These are phyloP conservation scores for Hippophae tibetana DNA, from an alignment of 306 rosid species.

Conservation along the genomic window DNA sequence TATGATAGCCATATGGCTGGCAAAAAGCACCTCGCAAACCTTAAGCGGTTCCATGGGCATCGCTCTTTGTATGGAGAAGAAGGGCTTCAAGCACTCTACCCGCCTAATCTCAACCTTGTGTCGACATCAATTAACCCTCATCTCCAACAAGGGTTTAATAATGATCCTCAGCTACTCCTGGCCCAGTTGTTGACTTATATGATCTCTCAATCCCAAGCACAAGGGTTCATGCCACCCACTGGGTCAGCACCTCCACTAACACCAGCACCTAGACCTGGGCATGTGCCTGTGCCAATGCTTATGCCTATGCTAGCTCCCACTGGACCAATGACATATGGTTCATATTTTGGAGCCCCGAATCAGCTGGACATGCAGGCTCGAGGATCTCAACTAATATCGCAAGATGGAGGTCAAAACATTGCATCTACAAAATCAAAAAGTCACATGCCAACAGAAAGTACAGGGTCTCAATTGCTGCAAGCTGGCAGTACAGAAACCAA, in stretches of 20 bases:
- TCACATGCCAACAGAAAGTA: constrained; percentile 2
- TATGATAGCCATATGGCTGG: constrained; percentile 65
- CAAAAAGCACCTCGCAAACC: constrained; percentile 48
- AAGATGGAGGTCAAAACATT: constrained; percentile 12
- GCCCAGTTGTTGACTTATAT: constrained; percentile 56
- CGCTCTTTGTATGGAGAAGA: constrained; percentile 33
- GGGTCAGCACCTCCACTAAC: constrained; percentile 20
- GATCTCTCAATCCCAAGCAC: constrained; percentile 39
- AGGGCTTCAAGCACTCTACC: constrained; percentile 48
- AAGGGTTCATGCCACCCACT: constrained; percentile 1
- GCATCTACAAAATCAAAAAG: not conserved
- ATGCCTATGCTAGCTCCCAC: no score
- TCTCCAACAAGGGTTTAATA: constrained; percentile 42
- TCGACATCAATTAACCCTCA: constrained; percentile 24
- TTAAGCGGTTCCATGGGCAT: constrained; percentile 43
- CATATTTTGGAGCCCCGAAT: constrained; percentile 4
- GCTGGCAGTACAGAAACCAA: not conserved
- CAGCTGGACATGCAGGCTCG: constrained; percentile 12
- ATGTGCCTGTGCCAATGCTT: no score
- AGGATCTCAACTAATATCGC: constrained; percentile 3
- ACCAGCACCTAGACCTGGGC: not conserved
- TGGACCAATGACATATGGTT: not conserved
- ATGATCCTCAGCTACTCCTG: constrained; percentile 62
- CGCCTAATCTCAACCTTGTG: constrained; percentile 25
- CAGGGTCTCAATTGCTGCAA: constrained; percentile 1